Evolutionary conservation across 2,329 filamentous ascomycete genomes (phyloP).

Genomic region (Lachnum nothofagi): DNA sequence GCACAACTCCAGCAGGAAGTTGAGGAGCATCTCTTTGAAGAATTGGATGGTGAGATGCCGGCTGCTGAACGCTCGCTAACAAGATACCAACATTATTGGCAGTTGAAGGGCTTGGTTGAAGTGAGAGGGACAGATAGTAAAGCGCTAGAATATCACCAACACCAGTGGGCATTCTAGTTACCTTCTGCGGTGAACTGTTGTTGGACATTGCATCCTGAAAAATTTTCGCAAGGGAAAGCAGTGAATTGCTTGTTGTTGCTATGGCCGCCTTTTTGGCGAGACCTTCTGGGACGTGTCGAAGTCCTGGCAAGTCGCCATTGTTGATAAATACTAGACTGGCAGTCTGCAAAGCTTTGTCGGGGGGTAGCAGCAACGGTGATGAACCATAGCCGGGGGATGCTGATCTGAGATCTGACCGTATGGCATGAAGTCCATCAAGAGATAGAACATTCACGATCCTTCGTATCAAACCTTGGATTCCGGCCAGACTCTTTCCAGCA

Average conservation of each 20-base stretch:
- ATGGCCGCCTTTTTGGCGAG: conserved; percentile 72
- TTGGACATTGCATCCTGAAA: conserved; percentile 93
- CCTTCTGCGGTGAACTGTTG: conserved; percentile 36
- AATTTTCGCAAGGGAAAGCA: conserved; percentile 93
- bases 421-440: conserved; percentile 39
- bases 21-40: conserved; percentile 30
- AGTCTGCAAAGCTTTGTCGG: conserved; percentile 77
- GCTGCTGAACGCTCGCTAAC: conserved; percentile 86
- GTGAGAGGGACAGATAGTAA: conserved; percentile 89
- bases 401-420: conserved; percentile 24
- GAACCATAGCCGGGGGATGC: conserved; percentile 5
- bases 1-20: conserved; percentile 60
- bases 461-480: conserved; percentile 73
- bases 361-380: conserved; percentile 68
- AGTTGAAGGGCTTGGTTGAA: conserved; percentile 94
- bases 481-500: conserved; percentile 62
- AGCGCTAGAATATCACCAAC: conserved; percentile 89
- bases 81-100: conserved; percentile 98
- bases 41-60: conserved; percentile 36
- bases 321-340: conserved; percentile 75
- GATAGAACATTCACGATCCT: conserved; percentile 69
- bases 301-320: conserved; percentile 72
- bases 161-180: conserved; percentile 61
- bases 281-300: conserved; percentile 66
- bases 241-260: conserved; percentile 90